phyloP scores from a whole-genome alignment of 805 yeast genomes.

The Zygosaccharomyces bailii region DNA sequence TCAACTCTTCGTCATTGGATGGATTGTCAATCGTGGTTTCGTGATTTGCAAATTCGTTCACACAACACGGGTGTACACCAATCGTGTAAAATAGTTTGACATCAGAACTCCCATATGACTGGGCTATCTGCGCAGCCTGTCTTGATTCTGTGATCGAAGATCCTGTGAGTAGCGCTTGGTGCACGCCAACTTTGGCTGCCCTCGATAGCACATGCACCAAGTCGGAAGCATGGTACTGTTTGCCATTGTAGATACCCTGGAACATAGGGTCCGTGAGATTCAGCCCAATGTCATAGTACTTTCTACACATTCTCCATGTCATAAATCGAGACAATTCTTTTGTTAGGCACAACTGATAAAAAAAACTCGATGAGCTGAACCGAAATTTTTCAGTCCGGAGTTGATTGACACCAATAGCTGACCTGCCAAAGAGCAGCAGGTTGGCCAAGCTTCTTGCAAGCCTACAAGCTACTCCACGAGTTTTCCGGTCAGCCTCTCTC shows the following conservation, averaged over 20 bases:
- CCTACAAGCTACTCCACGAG: not conserved
- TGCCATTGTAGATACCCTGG: constrained; percentile 71
- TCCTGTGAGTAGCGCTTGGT: constrained; percentile 76
- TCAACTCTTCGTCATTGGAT: constrained; percentile 24
- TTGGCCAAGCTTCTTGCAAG: not conserved
- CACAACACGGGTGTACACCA: constrained; percentile 95
- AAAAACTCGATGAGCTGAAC: constrained; percentile 6
- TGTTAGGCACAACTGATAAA: constrained; percentile 3
- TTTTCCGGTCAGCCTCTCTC: constrained; percentile 2
- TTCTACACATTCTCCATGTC: constrained; percentile 8
- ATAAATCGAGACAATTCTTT: not conserved
- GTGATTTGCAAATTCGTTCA: constrained; percentile 45
- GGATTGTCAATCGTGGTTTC: constrained; percentile 33
- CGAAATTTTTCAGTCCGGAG: constrained; percentile 4
- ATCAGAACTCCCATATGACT: constrained; percentile 29
- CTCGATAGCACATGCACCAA: constrained; percentile 58
- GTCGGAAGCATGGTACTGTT: constrained; percentile 65
- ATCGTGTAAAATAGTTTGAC: constrained; percentile 59
- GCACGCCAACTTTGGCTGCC: constrained; percentile 63
- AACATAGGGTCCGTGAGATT: constrained; percentile 90
- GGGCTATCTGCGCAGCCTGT: constrained; percentile 57
- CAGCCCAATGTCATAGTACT: constrained; percentile 52
- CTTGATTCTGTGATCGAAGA: constrained; percentile 66
- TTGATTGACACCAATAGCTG: not conserved
- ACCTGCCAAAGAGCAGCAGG: not conserved